Base-by-base conservation (phyloP, 2,329 filamentous ascomycete species). In the Drechslera avenae region DNA sequence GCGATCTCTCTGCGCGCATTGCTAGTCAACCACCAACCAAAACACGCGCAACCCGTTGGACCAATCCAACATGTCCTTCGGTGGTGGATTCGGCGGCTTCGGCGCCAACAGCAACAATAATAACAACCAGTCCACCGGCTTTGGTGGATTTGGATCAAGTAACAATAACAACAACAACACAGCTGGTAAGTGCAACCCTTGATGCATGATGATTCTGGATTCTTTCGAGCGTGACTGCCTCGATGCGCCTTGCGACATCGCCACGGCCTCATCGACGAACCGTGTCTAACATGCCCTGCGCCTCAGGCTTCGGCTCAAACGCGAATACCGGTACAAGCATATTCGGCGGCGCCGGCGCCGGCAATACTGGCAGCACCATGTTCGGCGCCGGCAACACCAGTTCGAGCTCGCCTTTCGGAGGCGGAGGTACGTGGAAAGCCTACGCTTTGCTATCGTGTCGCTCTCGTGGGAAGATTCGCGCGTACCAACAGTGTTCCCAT, bases 161-260 rank as follows among this genome's bases (percentile, higher is more conserved):
- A 73, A 59, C 60, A 66, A 62, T 59, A 66, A 62, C 35, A 73
- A 59, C 59, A 66, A 62, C 48, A 73, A 68, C 56, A 61, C 37
- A 30, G 70, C 68, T 74, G 82, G 84, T 86, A 84, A 70, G 82
- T 79, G 63, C 53, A 55, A 21, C 50, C 39, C 62, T 59, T 58
- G 7, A 23, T 56, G 43, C 61, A 56, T 54, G 58, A 17, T 40
- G 21, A 39, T 46, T 32, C 33, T 51, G 50, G 50, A 36, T 36
- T 21, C 41, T 43, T 52, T 59, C 30, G 56, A 60, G 58, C 52
- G 63, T 65, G 50, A 52, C 57, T 46, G 66, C 69, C 50, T 58
- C 52, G 62, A 73, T 59, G 57, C 59, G 53, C 59, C 66, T 63
- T 56, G 57, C 59, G 56, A 63, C 59, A 62, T 60, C 58, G 62